These are phyloP conservation scores for Lachancea lanzarotensis DNA, from an alignment of 805 yeast genomes.

Conservation along the genomic window DNA sequence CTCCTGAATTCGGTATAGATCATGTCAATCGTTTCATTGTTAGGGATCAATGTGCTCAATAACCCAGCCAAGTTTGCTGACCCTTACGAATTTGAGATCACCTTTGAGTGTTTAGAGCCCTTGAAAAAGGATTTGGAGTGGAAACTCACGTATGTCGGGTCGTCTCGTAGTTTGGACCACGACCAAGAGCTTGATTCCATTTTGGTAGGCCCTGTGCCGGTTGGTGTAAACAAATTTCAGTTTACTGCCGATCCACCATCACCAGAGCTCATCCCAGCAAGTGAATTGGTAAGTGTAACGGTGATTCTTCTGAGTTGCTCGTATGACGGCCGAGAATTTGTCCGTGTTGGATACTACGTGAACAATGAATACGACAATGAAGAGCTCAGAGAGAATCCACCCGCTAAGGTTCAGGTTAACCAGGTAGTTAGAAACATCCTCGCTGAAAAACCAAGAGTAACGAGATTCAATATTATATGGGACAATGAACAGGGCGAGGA, in stretches of 20 bases:
- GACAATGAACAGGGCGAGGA: slow-evolving; percentile 66
- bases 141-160: slow-evolving; percentile 96
- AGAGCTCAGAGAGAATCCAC: slow-evolving; percentile 89
- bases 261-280: slow-evolving; percentile 92
- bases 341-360: slow-evolving; percentile 94
- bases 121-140: slow-evolving; percentile 82
- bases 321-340: slow-evolving; percentile 89
- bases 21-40: slow-evolving; percentile 89
- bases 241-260: slow-evolving; percentile 96
- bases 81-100: slow-evolving; percentile 93
- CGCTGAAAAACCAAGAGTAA: slow-evolving; percentile 96
- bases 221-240: slow-evolving; percentile 88
- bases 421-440: slow-evolving; percentile 89
- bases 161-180: slow-evolving; percentile 87
- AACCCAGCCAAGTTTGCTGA: slow-evolving; percentile 93
- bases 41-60: slow-evolving; percentile 86
- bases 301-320: slow-evolving; percentile 90
- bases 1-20: not conserved
- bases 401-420: slow-evolving; percentile 86
- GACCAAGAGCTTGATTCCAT: slow-evolving; percentile 96
- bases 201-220: slow-evolving; percentile 98
- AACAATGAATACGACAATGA: slow-evolving; percentile 94
- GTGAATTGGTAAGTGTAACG: slow-evolving; percentile 90
- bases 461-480: slow-evolving; percentile 96
- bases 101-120: slow-evolving; percentile 94